A percentile compares a stretch with the other conserved stretches of the same genome.
phyloP scores from a whole-genome alignment of 441 rosid genomes.

The Hura crepitans region DNA sequence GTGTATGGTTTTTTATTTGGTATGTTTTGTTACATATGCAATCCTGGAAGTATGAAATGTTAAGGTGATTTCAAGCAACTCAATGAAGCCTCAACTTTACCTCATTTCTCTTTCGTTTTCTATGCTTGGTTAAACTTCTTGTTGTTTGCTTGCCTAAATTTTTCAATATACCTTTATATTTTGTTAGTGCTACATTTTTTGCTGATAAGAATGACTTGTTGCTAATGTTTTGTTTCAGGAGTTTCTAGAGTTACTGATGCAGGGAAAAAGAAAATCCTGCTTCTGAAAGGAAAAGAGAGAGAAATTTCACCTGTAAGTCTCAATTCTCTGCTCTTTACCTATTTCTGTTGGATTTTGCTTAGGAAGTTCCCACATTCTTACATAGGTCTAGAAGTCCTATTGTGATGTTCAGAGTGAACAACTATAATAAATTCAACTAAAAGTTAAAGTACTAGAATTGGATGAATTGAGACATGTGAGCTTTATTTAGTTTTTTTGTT shows the following conservation, averaged over 20 bases:
- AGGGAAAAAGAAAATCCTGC: slow-evolving; percentile 59
- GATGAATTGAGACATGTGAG: background rate
- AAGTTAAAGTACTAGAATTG: background rate
- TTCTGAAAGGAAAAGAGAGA: slow-evolving; percentile 68
- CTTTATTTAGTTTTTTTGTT: background rate
- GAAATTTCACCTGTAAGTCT: slow-evolving; percentile 53
- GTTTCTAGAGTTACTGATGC: slow-evolving; percentile 36
- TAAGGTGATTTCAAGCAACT: too few species aligned
- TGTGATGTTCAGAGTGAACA: background rate
- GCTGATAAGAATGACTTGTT: slow-evolving; percentile 1
- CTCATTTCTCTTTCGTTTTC: too few species aligned
- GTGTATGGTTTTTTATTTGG: too few species aligned
- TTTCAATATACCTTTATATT: background rate
- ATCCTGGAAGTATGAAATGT: too few species aligned
- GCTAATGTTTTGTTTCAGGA: slow-evolving; percentile 34
- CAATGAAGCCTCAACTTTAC: too few species aligned
- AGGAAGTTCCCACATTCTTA: background rate
- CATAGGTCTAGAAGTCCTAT: background rate
- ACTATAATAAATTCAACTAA: background rate
- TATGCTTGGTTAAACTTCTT: background rate
- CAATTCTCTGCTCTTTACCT: background rate
- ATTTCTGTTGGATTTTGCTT: background rate
- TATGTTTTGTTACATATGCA: too few species aligned
- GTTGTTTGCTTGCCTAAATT: too few species aligned
- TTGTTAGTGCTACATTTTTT: background rate